Conservation (phyloP, 1,139 yeast species). For the Yamadazyma triangularis region DNA sequence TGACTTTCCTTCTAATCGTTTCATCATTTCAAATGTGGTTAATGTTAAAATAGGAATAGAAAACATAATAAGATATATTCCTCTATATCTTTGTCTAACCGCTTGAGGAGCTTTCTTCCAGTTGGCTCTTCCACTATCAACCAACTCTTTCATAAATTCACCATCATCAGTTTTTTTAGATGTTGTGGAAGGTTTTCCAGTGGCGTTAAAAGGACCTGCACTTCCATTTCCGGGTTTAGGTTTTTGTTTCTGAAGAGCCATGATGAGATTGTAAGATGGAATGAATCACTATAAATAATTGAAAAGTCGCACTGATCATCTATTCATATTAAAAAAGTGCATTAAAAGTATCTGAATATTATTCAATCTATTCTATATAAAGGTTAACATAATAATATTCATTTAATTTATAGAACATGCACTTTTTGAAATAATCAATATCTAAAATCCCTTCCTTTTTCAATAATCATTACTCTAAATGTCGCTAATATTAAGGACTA, state of each 20-base stretch:
- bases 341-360: too few species aligned
- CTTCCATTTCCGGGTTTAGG: neutral
- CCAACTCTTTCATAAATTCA: constrained; percentile 31
- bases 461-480: too few species aligned
- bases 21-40: constrained; percentile 33
- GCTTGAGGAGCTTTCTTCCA: constrained; percentile 46
- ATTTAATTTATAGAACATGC: too few species aligned
- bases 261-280: too few species aligned
- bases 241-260: constrained; percentile 6
- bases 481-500: too few species aligned
- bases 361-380: too few species aligned
- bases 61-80: constrained; percentile 34
- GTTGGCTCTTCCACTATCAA: constrained; percentile 39
- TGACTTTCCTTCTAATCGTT: constrained; percentile 39
- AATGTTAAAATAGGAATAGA: constrained; percentile 36
- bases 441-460: too few species aligned
- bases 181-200: constrained; percentile 7
- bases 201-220: constrained; percentile 3
- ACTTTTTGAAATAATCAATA: too few species aligned
- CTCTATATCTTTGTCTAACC: constrained; percentile 34
- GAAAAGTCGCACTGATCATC: too few species aligned
- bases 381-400: too few species aligned
- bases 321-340: too few species aligned
- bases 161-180: constrained; percentile 12
- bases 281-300: too few species aligned